phyloP scores from a whole-genome alignment of 2,329 filamentous ascomycete species.

The Tothia fuscella region DNA sequence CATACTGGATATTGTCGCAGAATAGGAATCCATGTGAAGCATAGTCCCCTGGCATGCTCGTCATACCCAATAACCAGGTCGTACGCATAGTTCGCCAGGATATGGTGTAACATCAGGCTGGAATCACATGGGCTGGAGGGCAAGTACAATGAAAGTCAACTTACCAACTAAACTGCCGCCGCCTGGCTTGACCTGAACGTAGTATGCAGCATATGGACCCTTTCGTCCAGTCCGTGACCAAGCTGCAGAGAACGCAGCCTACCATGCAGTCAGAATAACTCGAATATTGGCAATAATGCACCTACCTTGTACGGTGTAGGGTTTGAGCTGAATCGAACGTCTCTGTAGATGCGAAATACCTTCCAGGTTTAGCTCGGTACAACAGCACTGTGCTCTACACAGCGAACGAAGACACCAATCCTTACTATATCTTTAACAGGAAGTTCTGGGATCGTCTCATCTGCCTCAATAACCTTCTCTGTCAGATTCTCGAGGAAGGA shows the following conservation, averaged over 20 bases:
- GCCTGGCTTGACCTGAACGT: conserved; percentile 66
- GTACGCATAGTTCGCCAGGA: too few species aligned
- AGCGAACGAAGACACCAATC: background rate
- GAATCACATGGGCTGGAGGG: background rate
- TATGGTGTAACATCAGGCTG: background rate
- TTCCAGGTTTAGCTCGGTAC: conserved; percentile 19
- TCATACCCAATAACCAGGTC: too few species aligned
- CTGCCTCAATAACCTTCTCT: conserved; percentile 55
- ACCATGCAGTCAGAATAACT: conserved; percentile 10
- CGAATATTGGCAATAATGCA: conserved; percentile 7
- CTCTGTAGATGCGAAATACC: conserved; percentile 77
- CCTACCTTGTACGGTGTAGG: conserved; percentile 78
- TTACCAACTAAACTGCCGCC: conserved; percentile 58
- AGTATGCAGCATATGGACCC: conserved; percentile 79
- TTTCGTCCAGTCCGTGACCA: conserved; percentile 84
- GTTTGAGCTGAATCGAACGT: conserved; percentile 73
- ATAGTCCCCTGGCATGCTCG: too few species aligned
- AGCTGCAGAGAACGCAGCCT: conserved; percentile 73
- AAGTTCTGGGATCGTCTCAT: conserved; percentile 75
- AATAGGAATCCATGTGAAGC: too few species aligned
- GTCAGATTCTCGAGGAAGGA: conserved; percentile 64
- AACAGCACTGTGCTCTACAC: conserved; percentile 8
- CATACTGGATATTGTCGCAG: too few species aligned
- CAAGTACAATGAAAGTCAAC: conserved; percentile 1
- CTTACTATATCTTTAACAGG: conserved; percentile 68